Percentiles rank a stretch among this genome's conserved stretches.
phyloP scores from a whole-genome alignment of 2,329 filamentous ascomycete species.

The Xylaria sp. region DNA sequence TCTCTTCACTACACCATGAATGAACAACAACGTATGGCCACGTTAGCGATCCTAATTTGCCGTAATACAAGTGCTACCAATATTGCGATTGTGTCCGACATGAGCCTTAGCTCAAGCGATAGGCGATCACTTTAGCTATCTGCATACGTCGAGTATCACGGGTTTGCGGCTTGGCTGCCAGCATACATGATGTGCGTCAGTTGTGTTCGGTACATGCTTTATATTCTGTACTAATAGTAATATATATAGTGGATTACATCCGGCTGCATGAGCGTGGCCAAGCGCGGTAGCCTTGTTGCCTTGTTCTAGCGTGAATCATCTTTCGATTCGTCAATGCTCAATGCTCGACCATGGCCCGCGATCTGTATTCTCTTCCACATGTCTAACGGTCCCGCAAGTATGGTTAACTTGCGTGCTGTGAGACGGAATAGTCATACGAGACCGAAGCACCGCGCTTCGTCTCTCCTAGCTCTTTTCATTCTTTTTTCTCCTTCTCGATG shows the following conservation, averaged over 20 bases:
- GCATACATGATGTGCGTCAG: constrained; percentile 6
- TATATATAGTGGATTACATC: too few relatives aligned
- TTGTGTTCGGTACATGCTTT: background rate
- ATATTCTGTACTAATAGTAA: background rate
- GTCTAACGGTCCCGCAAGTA: background rate
- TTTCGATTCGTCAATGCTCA: too few relatives aligned
- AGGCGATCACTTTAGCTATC: background rate
- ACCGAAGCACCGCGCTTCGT: background rate
- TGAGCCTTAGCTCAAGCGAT: background rate
- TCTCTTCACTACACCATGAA: background rate
- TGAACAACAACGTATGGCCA: background rate
- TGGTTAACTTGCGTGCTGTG: too few relatives aligned
- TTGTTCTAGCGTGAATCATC: too few relatives aligned
- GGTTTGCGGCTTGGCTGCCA: constrained; percentile 11
- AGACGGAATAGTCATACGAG: background rate
- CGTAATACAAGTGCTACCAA: background rate
- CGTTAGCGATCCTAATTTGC: background rate
- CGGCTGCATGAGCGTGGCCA: too few relatives aligned
- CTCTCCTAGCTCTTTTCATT: background rate
- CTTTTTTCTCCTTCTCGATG: background rate
- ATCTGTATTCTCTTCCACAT: too few relatives aligned
- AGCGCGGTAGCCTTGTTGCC: too few relatives aligned
- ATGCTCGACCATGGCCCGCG: too few relatives aligned
- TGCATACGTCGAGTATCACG: constrained; percentile 25
- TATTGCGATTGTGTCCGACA: background rate